Conservation (phyloP, 331 rosid species). For the Acacia concinna region DNA sequence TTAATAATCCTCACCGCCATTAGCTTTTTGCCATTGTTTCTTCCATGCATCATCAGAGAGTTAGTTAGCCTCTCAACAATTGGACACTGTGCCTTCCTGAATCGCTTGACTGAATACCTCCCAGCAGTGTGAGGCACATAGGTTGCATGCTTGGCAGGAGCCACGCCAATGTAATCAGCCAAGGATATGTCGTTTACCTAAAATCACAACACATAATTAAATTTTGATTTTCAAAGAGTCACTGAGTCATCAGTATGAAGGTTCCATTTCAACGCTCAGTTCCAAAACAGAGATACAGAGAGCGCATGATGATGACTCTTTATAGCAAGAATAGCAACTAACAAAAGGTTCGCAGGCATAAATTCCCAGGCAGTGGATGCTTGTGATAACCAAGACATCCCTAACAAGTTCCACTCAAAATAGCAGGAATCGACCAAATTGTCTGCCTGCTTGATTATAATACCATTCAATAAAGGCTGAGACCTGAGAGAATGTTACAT, state of each 20-base stretch:
- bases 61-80: constrained; percentile 69
- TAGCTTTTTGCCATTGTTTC: constrained; percentile 62
- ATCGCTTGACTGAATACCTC: constrained; percentile 57
- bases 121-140: constrained; percentile 70
- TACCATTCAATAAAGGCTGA: background rate
- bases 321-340: background rate
- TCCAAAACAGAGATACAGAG: background rate
- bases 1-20: constrained; percentile 55
- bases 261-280: background rate
- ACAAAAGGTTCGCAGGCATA: background rate
- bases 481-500: background rate
- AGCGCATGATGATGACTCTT: background rate
- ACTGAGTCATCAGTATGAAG: background rate
- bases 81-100: constrained; percentile 68
- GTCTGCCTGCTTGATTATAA: background rate
- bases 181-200: constrained; percentile 43
- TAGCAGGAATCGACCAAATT: background rate
- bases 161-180: constrained; percentile 54
- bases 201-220: background rate
- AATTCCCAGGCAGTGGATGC: background rate
- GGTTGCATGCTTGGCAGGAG: constrained; percentile 55
- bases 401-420: background rate
- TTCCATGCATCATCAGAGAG: constrained; percentile 64
- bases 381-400: background rate
- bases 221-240: background rate